Conservation (phyloP, 208 protist genomes). For the Wallacemonas sp. region DNA sequence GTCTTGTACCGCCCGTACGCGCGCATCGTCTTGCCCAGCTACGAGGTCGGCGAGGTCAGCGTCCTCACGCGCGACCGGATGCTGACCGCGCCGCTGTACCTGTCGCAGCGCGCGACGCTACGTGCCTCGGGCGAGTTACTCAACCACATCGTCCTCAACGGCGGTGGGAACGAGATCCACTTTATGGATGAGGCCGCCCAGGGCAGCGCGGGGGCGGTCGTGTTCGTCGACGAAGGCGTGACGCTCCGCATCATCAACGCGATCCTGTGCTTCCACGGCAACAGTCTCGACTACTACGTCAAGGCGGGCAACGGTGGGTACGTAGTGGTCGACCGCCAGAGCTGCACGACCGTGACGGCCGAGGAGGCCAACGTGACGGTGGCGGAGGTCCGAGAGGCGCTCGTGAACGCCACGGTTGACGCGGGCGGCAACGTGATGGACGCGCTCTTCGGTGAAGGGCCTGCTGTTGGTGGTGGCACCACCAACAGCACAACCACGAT, state of each 20-base stretch:
- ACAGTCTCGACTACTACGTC: conserved; percentile 55
- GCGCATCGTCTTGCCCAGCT: conserved; percentile 51
- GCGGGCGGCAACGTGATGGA: conserved; percentile 2
- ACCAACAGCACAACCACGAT: background rate
- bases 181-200: conserved; percentile 30
- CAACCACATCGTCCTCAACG: conserved; percentile 71
- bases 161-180: conserved; percentile 55
- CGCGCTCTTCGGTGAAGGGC: background rate
- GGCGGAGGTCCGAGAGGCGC: background rate
- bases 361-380: background rate
- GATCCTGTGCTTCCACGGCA: conserved; percentile 45
- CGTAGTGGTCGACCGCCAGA: conserved; percentile 46
- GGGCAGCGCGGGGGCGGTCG: conserved; percentile 26
- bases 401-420: background rate
- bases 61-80: conserved; percentile 46
- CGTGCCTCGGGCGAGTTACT: conserved; percentile 31
- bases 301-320: conserved; percentile 69
- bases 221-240: conserved; percentile 67
- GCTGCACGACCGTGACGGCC: conserved; percentile 25
- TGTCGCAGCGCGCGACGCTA: conserved; percentile 46
- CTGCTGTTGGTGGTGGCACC: background rate
- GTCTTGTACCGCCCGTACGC: conserved; percentile 71
- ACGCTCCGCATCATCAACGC: conserved; percentile 72
- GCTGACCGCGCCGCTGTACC: conserved; percentile 46
- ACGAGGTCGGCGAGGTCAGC: conserved; percentile 39